Evolutionary conservation across 2,329 filamentous ascomycete species (phyloP).

Genomic region (Plenodomus tracheiphilus): DNA sequence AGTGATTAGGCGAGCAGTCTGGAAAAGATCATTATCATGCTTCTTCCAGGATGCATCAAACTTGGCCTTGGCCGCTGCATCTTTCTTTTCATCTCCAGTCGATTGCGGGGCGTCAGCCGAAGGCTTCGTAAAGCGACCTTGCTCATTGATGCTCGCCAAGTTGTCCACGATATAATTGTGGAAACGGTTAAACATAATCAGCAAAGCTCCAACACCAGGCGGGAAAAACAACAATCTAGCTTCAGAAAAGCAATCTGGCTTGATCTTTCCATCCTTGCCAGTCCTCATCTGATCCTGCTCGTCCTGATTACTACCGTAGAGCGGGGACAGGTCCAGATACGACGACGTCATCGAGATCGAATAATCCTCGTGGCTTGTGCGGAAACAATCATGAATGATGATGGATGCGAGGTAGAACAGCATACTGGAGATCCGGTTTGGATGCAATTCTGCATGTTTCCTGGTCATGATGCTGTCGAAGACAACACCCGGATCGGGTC

Average conservation of each 20-base stretch:
- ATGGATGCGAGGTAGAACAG: constrained; percentile 76
- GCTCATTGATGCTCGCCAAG: constrained; percentile 83
- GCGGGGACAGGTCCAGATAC: constrained; percentile 72
- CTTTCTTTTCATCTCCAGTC: constrained; percentile 49
- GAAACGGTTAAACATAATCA: constrained; percentile 73
- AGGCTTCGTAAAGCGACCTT: constrained; percentile 73
- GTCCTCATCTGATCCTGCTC: constrained; percentile 69
- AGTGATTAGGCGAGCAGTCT: constrained; percentile 56
- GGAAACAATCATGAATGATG: constrained; percentile 64
- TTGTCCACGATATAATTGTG: constrained; percentile 85
- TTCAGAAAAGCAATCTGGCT: constrained; percentile 71
- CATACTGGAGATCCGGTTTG: constrained; percentile 73
- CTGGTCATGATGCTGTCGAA: constrained; percentile 71
- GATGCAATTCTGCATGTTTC: constrained; percentile 65
- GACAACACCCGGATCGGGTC: constrained; percentile 67
- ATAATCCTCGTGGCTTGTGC: constrained; percentile 65
- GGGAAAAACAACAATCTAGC: constrained; percentile 67
- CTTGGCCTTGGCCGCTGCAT: constrained; percentile 16
- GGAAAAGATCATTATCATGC: constrained; percentile 55
- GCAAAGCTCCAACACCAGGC: constrained; percentile 66
- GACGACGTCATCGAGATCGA: constrained; percentile 70
- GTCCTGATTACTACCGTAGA: constrained; percentile 71
- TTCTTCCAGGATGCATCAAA: constrained; percentile 41
- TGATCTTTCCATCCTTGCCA: constrained; percentile 67
- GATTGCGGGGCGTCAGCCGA: constrained; percentile 29